Evolutionary conservation across 352 stramenopile species (phyloP).

Genomic region (Phytophthora sojae): DNA sequence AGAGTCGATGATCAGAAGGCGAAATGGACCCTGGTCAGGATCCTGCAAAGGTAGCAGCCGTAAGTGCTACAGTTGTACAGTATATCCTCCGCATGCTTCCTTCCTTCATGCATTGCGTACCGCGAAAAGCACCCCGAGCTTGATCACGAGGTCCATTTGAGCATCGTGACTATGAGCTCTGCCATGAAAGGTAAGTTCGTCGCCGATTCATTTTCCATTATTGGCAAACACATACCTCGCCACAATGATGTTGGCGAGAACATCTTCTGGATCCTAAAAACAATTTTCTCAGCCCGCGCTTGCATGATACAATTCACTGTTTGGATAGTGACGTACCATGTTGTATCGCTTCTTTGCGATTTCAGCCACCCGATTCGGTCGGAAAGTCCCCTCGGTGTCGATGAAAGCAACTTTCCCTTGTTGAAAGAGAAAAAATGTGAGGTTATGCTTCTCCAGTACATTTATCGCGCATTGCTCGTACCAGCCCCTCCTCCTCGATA

Average conservation of each 20-base stretch:
- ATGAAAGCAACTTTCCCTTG: conserved; percentile 87
- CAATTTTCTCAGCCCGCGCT: too few species aligned
- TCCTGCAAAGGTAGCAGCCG: conserved; percentile 42
- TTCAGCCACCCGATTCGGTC: conserved; percentile 84
- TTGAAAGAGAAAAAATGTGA: conserved; percentile 3
- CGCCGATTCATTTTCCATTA: neutral
- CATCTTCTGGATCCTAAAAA: conserved; percentile 72
- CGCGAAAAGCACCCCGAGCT: conserved; percentile 73
- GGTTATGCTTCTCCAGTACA: neutral
- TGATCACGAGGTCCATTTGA: conserved; percentile 91
- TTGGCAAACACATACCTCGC: conserved; percentile 55
- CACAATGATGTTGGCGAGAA: conserved; percentile 96
- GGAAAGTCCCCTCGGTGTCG: conserved; percentile 95
- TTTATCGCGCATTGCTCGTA: conserved; percentile 23
- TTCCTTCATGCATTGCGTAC: conserved; percentile 39
- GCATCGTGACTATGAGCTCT: conserved; percentile 89
- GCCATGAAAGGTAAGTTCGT: conserved; percentile 8
- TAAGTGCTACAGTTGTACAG: conserved; percentile 1
- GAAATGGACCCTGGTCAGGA: conserved; percentile 76
- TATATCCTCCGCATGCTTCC: neutral
- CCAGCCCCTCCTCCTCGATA: conserved; percentile 85
- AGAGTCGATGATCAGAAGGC: conserved; percentile 91
- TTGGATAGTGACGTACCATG: conserved; percentile 38
- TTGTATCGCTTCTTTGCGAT: conserved; percentile 88
- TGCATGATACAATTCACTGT: too few species aligned